phyloP scores from a whole-genome alignment of 2,329 filamentous ascomycete species.

The Trichoderma sp. region DNA sequence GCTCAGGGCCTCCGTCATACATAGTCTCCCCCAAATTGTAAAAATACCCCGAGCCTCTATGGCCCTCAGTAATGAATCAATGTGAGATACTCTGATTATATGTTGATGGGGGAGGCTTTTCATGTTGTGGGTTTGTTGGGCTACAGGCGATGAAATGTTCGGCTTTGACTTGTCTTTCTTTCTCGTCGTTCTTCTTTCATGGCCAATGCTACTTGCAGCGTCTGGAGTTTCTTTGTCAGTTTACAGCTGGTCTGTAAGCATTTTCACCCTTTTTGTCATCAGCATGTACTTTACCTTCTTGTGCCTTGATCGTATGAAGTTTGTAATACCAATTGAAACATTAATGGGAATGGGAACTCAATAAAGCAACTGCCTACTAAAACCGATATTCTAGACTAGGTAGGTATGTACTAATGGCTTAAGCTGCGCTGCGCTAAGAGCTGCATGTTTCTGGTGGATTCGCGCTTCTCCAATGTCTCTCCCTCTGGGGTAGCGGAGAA shows the following conservation, averaged over 20 bases:
- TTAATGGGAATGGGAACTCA: not conserved
- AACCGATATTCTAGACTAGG: too few relatives aligned
- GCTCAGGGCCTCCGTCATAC: slow-evolving; percentile 36
- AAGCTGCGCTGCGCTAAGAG: not conserved
- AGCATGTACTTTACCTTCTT: not conserved
- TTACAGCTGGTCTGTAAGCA: not conserved
- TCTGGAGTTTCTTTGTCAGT: not conserved
- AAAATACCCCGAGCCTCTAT: slow-evolving; percentile 32
- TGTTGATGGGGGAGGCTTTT: slow-evolving; percentile 17
- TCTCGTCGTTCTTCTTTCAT: not conserved
- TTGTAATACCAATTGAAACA: not conserved
- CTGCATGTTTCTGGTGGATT: not conserved
- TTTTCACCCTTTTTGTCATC: not conserved
- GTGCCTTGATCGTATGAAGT: not conserved
- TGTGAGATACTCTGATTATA: slow-evolving; percentile 26
- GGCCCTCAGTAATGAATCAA: slow-evolving; percentile 30
- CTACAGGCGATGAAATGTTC: slow-evolving; percentile 7
- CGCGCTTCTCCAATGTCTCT: too few relatives aligned
- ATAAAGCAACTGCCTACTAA: not conserved
- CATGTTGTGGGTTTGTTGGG: not conserved
- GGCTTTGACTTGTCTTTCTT: not conserved
- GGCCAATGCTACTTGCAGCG: not conserved
- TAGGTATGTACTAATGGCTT: too few relatives aligned
- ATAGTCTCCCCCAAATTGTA: slow-evolving; percentile 42
- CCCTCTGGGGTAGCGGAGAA: slow-evolving; percentile 37